Evolutionary conservation across 1,284 basidiomycete genomes (phyloP), one percentile per base, ranked within the genome.

Genomic region (Coniferiporia sulphurascens): DNA sequence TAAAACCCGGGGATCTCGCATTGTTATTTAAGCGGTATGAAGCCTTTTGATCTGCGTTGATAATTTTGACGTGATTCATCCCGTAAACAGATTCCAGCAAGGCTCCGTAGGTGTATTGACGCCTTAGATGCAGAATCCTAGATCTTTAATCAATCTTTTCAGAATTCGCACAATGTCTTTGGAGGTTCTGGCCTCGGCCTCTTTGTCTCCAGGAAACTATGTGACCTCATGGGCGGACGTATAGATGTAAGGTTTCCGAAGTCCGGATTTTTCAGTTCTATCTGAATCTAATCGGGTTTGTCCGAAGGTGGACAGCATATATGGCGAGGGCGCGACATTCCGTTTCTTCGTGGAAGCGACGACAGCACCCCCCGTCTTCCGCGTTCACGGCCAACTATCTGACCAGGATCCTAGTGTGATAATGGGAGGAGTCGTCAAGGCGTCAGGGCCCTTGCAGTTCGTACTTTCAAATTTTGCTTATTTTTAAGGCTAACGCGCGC

Each of bases 151-250:
- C 13, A n/a, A 27, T 41, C 38, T 21, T 21, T 4, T 10, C 44
- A 64, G 63, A 66, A 67, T 44, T 67, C 66, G 48, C 66, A 67
- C 49, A 65, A 67, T 52, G 68, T 69, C 9, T 69, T 69, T 53
- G 68, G 68, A n/a, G 68, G 68, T 10, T 68, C 67, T n/a, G 68
- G 68, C 13, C 63, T 69, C 35, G 68, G 68, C 49, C 59, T 68
- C 4, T 68, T 68, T 57, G 65, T 69, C 21, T 67, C 65, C 10
- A 66, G 68, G 34, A 68, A 69, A 58, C 61, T 70, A n/a, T 68
- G 65, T 45, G 67, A 68, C 32, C 62, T 70, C 21, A 65, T 70
- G 63, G 66, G 66, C 45, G 68, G 68, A 6, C 61, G 64, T n/a
- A 70, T 70, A 22, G 67, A 68, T 12, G 68, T 70, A 57, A n/a